A percentile compares a stretch with the other conserved stretches of the same genome.
Evolutionary conservation across 495 filamentous ascomycete genomes (phyloP).

Genomic region (Lophiotrema nucula): DNA sequence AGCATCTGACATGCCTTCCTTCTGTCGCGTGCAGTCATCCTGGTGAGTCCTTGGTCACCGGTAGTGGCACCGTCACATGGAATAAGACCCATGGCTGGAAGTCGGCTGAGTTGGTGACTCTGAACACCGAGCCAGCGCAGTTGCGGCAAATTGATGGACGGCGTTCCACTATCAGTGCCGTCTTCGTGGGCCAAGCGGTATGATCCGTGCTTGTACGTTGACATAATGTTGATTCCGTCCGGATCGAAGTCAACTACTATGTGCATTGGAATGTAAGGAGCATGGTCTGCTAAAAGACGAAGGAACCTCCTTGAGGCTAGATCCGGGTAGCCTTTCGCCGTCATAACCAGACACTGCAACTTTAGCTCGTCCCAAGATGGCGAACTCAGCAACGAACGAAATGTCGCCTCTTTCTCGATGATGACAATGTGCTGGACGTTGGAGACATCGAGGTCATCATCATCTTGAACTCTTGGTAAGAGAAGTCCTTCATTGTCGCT

Average conservation of each 20-base stretch:
- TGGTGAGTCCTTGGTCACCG: conserved; percentile 46
- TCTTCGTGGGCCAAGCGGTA: conserved; percentile 69
- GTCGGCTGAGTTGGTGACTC: conserved; percentile 54
- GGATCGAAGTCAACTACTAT: conserved; percentile 84
- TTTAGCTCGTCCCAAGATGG: conserved; percentile 51
- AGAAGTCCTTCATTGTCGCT: conserved; percentile 57
- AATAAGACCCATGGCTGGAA: conserved; percentile 15
- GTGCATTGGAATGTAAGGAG: conserved; percentile 51
- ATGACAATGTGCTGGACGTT: conserved; percentile 70
- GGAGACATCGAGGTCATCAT: conserved; percentile 54
- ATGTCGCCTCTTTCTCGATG: conserved; percentile 93
- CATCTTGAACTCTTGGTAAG: conserved; percentile 59
- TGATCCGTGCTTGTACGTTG: conserved; percentile 86
- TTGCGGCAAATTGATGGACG: conserved; percentile 50
- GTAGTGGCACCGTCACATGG: conserved; percentile 9
- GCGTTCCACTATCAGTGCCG: conserved; percentile 21
- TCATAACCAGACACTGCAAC: conserved; percentile 63
- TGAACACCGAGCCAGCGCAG: conserved; percentile 76
- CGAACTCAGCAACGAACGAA: conserved; percentile 63
- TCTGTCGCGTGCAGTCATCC: conserved; percentile 63
- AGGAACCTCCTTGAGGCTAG: conserved; percentile 74
- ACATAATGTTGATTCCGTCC: conserved; percentile 80
- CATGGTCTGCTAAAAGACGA: conserved; percentile 43
- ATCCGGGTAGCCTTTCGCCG: conserved; percentile 91
- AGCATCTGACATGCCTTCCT: conserved; percentile 68